Evolutionary conservation across 228 moss, liverwort and hornwort genomes (phyloP), one percentile per base, ranked within the genome.

Genomic region (Sphagnum magellanicum): DNA sequence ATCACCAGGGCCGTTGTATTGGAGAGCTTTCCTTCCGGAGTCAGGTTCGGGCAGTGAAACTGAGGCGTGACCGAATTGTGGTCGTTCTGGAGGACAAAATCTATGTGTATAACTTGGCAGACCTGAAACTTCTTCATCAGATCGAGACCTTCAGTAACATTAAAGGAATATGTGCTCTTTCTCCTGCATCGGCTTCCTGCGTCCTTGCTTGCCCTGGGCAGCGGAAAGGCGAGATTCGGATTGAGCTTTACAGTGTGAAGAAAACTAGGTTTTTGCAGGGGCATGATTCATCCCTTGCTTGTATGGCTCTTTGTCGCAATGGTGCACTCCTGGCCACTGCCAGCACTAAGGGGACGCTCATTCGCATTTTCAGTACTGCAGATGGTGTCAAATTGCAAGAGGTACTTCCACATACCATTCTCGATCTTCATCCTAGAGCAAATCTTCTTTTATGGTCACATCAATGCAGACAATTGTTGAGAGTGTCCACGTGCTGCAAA

Each of bases 321-420:
- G 91, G 87, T 6, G 73, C 81, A 6, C 64, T 89, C 66, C 16
- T 92, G 61, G 85, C 91, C 50, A 89, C 89, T 0, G 84, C 91
- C 8, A 91, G 91, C 76, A 75, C 74, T 5, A 73, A 72, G 53
- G 87, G 91, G 11, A 89, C 84, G 7, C 74, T 83, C 1, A 67
- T 89, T 71, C 80, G 84, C 65, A 79, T 91, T 66, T 89, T 89
- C 77, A 81, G 78, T 60, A 89, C 87, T 57, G 61, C 51, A 1
- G 87, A 91, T 67, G 82, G 91, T 51, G 81, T 74, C 1, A 86
- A 87, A 77, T 62, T 91, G 73, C 91, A 91, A 75, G 91, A 89
- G 91, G 91, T 91, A 73, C 32, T 32, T 32, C 32, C 32, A 32
- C 59, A 11, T 4, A 68, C 48, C 16, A 15, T 65, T 6, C 13